Evolutionary conservation across 305 asterid genomes (phyloP).

Genomic region (Solanum hybrid): DNA sequence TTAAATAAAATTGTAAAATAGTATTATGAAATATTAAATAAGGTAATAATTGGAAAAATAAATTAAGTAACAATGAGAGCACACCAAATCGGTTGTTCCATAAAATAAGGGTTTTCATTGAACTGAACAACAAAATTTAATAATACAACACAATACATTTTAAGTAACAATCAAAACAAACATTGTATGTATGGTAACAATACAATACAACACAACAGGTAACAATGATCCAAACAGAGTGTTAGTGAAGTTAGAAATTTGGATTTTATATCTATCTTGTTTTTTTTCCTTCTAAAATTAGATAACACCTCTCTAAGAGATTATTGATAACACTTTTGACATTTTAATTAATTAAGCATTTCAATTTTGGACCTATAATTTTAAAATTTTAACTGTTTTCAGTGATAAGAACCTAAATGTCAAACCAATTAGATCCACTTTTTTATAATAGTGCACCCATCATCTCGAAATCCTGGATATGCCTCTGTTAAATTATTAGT

Average conservation of each 20-base stretch:
- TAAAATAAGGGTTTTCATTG: neutral
- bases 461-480: neutral
- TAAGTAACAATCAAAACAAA: neutral
- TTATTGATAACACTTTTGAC: neutral
- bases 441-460: neutral
- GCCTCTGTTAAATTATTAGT: too few relatives aligned
- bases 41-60: neutral
- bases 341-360: too few relatives aligned
- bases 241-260: neutral
- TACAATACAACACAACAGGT: neutral
- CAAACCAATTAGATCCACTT: neutral
- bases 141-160: neutral
- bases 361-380: neutral
- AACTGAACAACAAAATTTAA: neutral
- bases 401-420: too few relatives aligned
- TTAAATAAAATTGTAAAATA: too few relatives aligned
- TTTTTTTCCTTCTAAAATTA: neutral
- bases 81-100: neutral
- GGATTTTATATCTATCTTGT: too few relatives aligned
- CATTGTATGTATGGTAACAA: too few relatives aligned
- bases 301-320: neutral
- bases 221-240: neutral
- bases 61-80: neutral
- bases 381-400: too few relatives aligned
- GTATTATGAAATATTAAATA: neutral